phyloP scores from a whole-genome alignment of 1,139 yeast genomes.

The Yamadazyma jaroonii region DNA sequence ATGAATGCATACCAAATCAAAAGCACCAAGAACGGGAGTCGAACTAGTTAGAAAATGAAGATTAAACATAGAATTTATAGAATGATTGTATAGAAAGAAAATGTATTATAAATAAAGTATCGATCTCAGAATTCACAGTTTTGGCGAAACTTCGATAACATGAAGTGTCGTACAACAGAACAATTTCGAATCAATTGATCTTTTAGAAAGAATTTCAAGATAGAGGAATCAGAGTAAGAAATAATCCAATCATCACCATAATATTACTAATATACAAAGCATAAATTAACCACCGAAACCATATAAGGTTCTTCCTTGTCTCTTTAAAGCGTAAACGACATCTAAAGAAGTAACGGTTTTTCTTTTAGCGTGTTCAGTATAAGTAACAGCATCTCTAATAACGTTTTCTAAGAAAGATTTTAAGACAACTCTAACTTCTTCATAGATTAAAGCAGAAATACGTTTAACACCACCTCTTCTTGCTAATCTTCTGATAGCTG shows the following conservation, averaged over 20 bases:
- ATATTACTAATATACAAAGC: conserved; percentile 10
- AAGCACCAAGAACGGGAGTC: background rate
- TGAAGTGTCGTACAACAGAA: no score
- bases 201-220: no score
- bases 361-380: conserved; percentile 99
- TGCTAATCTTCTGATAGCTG: conserved; percentile 99
- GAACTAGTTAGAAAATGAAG: no score
- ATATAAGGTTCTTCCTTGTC: conserved; percentile 99
- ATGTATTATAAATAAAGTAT: no score
- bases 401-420: conserved; percentile 96
- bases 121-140: no score
- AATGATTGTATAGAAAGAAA: no score
- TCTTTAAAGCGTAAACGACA: conserved; percentile 98
- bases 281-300: conserved; percentile 95
- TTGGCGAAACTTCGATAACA: no score
- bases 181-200: background rate
- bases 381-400: conserved; percentile 98
- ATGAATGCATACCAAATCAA: no score
- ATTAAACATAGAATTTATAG: no score
- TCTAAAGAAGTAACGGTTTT: conserved; percentile 98
- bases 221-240: background rate
- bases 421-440: conserved; percentile 96
- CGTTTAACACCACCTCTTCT: conserved; percentile 99
- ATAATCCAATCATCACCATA: conserved; percentile 8
- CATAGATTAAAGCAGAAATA: conserved; percentile 97